phyloP scores from a whole-genome alignment of 768 basidiomycete genomes.

The Russula abietina region DNA sequence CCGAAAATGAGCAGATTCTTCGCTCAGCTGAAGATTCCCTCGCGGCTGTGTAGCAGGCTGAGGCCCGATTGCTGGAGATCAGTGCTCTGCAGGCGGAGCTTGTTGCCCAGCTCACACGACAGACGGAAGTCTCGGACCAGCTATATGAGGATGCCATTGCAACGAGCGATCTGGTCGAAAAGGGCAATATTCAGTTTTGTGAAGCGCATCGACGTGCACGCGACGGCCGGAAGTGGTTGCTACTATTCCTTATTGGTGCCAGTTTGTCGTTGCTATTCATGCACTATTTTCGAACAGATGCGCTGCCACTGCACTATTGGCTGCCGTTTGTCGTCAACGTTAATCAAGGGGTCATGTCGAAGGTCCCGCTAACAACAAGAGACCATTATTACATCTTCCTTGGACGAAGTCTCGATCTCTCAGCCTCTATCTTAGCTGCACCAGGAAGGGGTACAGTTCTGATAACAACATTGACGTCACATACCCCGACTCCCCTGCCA shows the following conservation, averaged over 20 bases:
- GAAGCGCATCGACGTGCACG: constrained; percentile 84
- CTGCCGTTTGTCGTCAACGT: background rate
- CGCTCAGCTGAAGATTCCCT: constrained; percentile 80
- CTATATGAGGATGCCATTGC: constrained; percentile 92
- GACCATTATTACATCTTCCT: no score
- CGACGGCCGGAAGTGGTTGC: constrained; percentile 82
- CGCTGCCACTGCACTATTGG: background rate
- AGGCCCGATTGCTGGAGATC: constrained; percentile 88
- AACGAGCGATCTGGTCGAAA: constrained; percentile 77
- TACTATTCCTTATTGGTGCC: constrained; percentile 89
- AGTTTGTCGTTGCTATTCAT: constrained; percentile 88
- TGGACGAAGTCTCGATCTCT: no score
- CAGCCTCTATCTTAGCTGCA: no score
- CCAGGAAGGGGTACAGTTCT: no score
- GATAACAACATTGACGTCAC: no score
- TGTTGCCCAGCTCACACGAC: constrained; percentile 77
- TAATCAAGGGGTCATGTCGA: no score
- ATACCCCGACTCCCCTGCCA: no score
- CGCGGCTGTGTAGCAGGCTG: constrained; percentile 86
- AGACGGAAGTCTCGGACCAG: constrained; percentile 89
- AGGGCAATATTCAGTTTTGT: constrained; percentile 84
- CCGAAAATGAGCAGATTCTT: constrained; percentile 83
- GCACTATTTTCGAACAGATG: constrained; percentile 58
- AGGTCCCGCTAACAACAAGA: no score
- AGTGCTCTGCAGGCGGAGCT: constrained; percentile 90